Conservation (phyloP, 2,329 filamentous ascomycete genomes). For the Xenoacremonium recifei region DNA sequence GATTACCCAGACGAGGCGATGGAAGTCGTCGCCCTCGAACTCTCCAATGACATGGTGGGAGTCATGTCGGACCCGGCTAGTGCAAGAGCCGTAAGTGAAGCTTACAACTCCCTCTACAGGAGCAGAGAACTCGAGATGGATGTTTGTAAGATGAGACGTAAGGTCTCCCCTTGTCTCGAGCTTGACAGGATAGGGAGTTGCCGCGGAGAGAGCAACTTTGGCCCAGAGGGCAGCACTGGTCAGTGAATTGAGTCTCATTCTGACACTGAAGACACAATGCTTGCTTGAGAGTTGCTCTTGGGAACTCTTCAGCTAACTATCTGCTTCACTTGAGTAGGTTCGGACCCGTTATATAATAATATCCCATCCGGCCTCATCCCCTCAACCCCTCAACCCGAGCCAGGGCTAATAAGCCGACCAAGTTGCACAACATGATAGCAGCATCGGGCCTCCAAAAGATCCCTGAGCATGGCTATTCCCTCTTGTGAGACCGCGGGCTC, state of each 20-base stretch:
- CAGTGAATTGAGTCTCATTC: background rate
- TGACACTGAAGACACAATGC: too few relatives aligned
- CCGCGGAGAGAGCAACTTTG: background rate
- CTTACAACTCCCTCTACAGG: constrained; percentile 11
- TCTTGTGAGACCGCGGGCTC: too few relatives aligned
- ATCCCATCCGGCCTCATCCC: too few relatives aligned
- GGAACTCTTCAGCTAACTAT: too few relatives aligned
- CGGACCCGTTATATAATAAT: too few relatives aligned
- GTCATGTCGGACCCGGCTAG: constrained; percentile 9
- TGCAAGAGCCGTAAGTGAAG: constrained; percentile 20
- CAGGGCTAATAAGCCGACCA: too few relatives aligned
- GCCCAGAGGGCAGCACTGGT: background rate
- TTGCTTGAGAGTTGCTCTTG: too few relatives aligned
- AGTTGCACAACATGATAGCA: too few relatives aligned
- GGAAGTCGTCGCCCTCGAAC: background rate
- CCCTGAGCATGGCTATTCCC: too few relatives aligned
- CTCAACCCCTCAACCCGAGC: too few relatives aligned
- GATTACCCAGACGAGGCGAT: constrained; percentile 8
- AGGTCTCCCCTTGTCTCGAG: constrained; percentile 34
- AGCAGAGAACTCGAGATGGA: constrained; percentile 17
- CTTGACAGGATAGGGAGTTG: constrained; percentile 23
- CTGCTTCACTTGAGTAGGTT: too few relatives aligned
- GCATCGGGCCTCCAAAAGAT: too few relatives aligned
- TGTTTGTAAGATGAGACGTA: constrained; percentile 32
- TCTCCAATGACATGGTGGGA: constrained; percentile 16